Percentiles rank a stretch among this genome's conserved stretches.
These are phyloP conservation scores for Solanum tacnaense DNA, from an alignment of 257 asterid species.

Conservation along the genomic window DNA sequence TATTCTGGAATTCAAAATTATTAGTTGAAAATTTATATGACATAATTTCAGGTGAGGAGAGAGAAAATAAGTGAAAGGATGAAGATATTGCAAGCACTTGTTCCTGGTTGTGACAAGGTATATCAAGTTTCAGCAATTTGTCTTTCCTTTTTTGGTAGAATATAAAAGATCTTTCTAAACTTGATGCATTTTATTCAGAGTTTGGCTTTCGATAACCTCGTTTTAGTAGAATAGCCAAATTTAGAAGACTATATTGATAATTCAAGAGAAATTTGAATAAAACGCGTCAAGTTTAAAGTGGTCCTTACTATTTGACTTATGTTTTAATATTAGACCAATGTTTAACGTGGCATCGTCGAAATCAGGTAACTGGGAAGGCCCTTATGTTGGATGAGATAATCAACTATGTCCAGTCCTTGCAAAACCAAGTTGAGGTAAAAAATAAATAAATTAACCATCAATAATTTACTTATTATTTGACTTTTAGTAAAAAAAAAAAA, in stretches of 20 bases:
- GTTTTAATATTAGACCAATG: background rate
- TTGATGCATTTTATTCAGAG: background rate
- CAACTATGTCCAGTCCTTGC: slow-evolving; percentile 79
- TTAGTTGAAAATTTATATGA: background rate
- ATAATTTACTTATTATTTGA: background rate
- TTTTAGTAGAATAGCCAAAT: background rate
- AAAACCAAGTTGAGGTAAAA: slow-evolving; percentile 84
- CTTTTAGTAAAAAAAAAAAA: background rate
- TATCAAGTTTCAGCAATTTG: slow-evolving; percentile 1
- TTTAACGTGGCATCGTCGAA: slow-evolving; percentile 25
- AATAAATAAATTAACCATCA: background rate
- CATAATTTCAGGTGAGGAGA: slow-evolving; percentile 48
- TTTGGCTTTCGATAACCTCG: background rate
- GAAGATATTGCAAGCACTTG: slow-evolving; percentile 69
- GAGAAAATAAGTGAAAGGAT: slow-evolving; percentile 78
- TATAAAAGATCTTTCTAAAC: background rate
- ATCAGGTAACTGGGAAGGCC: slow-evolving; percentile 89
- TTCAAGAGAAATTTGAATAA: background rate
- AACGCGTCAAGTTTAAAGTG: background rate
- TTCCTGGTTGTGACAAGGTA: slow-evolving; percentile 85
- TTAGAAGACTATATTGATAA: background rate
- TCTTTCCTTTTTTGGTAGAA: background rate
- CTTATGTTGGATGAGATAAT: slow-evolving; percentile 87
- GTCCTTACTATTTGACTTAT: background rate
- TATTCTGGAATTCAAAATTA: background rate